Percentiles rank a stretch among this genome's conserved stretches.
These are phyloP conservation scores for Fusarium euwallaceae DNA, from an alignment of 2,329 filamentous ascomycete genomes.

Conservation along the genomic window DNA sequence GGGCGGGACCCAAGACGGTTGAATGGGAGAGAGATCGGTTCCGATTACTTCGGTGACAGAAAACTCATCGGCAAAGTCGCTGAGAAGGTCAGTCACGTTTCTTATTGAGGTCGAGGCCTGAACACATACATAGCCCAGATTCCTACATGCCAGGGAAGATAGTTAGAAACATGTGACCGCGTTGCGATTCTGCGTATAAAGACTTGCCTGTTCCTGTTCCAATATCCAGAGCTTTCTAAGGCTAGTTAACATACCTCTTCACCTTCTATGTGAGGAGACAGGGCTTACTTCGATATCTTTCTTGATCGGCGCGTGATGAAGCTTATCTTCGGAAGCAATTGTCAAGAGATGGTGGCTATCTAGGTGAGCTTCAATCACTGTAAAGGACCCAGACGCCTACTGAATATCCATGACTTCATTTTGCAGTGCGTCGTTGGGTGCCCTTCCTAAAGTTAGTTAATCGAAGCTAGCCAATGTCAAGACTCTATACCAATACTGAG, in stretches of 20 bases:
- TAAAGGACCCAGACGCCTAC: background rate
- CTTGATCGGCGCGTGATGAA: constrained; percentile 2
- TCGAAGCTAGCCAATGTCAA: background rate
- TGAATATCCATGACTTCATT: constrained; percentile 18
- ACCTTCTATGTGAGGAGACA: rapidly evolving
- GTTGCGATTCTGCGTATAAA: no score
- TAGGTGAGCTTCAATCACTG: background rate
- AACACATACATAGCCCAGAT: constrained; percentile 59
- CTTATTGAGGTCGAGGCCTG: background rate
- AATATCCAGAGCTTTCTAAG: constrained; percentile 7
- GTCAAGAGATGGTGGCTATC: constrained; percentile 9
- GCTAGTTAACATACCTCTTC: background rate
- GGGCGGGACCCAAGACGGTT: constrained; percentile 62
- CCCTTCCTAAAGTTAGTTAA: background rate
- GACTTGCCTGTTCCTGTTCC: constrained; percentile 13
- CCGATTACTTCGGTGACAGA: constrained; percentile 61
- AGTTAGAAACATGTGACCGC: background rate
- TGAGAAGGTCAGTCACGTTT: constrained; percentile 42
- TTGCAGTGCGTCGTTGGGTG: constrained; percentile 9
- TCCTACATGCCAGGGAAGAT: background rate
- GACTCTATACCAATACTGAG: background rate
- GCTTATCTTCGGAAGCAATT: background rate
- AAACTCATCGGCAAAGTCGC: constrained; percentile 61
- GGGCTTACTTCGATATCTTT: constrained; percentile 4
- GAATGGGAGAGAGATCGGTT: constrained; percentile 68